These are phyloP conservation scores for Trichoderma lentiforme DNA, from an alignment of 2,329 filamentous ascomycete genomes.

Conservation along the genomic window DNA sequence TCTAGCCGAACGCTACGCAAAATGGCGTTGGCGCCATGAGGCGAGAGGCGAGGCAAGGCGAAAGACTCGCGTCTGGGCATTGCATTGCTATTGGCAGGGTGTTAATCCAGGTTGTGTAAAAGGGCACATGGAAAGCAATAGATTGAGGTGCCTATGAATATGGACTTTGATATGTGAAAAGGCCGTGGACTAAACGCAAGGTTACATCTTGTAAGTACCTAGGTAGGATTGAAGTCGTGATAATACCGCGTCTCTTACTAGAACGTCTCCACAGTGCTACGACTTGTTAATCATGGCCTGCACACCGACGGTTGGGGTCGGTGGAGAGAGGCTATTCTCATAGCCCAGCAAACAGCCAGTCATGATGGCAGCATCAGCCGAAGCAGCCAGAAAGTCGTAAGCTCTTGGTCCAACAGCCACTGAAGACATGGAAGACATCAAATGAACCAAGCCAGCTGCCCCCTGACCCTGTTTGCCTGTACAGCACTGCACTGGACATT, in stretches of 20 bases:
- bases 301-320: slow-evolving; percentile 1
- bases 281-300: neutral
- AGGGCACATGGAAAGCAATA: neutral
- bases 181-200: neutral
- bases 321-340: neutral
- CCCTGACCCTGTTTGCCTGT: too few relatives aligned
- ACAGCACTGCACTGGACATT: neutral
- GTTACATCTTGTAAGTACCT: neutral
- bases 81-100: neutral
- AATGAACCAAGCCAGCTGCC: neutral
- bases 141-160: neutral
- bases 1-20: slow-evolving; percentile 11
- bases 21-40: slow-evolving; percentile 16
- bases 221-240: too few relatives aligned
- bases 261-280: neutral
- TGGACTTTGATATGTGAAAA: neutral
- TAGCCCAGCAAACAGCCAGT: neutral
- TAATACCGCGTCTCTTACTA: too few relatives aligned
- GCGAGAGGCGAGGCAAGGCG: slow-evolving; percentile 10
- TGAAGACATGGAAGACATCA: neutral
- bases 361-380: neutral
- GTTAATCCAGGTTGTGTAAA: neutral
- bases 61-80: neutral
- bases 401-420: neutral
- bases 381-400: neutral